A percentile compares a stretch with the other conserved stretches of the same genome.
Evolutionary conservation across 208 protist genomes (phyloP).

Genomic region (Trypanosoma avium): DNA sequence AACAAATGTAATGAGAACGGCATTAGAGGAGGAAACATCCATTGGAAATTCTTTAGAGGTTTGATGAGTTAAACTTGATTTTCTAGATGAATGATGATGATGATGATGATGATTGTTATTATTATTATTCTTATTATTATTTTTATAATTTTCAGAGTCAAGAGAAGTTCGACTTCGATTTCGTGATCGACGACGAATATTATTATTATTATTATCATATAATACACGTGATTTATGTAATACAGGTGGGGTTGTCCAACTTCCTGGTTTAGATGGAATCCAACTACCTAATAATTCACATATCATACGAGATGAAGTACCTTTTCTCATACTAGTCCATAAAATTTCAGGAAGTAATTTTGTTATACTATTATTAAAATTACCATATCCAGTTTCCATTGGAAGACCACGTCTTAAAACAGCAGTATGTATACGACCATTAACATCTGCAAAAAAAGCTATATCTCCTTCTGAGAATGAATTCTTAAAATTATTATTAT

Average conservation of each 20-base stretch:
- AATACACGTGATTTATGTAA: no score
- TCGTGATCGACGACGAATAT: not conserved
- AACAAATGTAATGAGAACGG: constrained; percentile 32
- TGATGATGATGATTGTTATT: not conserved
- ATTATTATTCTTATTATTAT: not conserved
- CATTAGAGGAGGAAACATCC: not conserved
- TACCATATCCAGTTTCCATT: no score
- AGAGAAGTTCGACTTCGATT: not conserved
- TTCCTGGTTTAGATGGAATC: not conserved
- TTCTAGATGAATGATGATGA: not conserved
- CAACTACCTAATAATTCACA: constrained; percentile 8
- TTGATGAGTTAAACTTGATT: not conserved
- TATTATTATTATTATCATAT: no score
- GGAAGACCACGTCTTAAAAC: not conserved
- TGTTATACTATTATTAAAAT: no score
- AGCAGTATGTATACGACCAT: constrained; percentile 13
- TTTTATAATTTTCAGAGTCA: not conserved
- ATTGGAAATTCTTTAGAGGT: not conserved
- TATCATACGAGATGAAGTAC: no score
- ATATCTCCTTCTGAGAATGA: not conserved
- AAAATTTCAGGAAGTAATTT: no score
- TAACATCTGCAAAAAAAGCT: constrained; percentile 5
- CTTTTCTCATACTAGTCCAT: no score
- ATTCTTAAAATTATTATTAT: no score
- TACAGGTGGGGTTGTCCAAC: no score